Conservation (phyloP, 78 protist species). For the Diacronema lutheri region DNA sequence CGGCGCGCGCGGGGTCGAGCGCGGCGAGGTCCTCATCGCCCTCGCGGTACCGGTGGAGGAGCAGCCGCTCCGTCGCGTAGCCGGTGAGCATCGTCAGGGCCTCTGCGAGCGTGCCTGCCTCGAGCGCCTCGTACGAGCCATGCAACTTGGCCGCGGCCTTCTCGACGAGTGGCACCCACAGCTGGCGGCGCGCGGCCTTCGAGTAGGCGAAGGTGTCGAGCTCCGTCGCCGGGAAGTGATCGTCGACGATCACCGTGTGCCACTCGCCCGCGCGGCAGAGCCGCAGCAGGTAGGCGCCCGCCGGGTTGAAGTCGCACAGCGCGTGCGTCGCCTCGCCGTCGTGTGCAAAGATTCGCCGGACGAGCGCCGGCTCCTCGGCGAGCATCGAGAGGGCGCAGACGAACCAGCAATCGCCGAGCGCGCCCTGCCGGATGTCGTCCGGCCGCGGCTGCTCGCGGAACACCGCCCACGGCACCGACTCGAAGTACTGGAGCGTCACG, state of each 20-base stretch:
- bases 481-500: not conserved
- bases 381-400: not conserved
- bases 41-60: too few relatives aligned
- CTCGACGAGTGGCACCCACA: constrained; percentile 31
- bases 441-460: constrained; percentile 8
- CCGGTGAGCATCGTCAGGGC: not conserved
- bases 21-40: not conserved
- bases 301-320: not conserved
- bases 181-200: not conserved
- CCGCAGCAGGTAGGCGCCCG: not conserved
- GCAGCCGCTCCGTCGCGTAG: not conserved
- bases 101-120: not conserved
- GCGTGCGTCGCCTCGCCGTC: not conserved
- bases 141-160: constrained; percentile 46
- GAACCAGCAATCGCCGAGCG: constrained; percentile 12
- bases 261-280: constrained; percentile 5
- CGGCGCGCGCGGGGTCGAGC: not conserved
- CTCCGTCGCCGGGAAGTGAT: not conserved
- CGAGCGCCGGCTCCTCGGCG: not conserved
- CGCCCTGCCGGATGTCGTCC: constrained; percentile 9
- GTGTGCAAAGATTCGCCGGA: not conserved
- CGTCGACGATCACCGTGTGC: constrained; percentile 6
- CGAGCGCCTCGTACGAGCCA: constrained; percentile 30
- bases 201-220: not conserved
- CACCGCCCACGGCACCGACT: constrained; percentile 4